Evolutionary conservation across 148 eudicot genomes (phyloP), one percentile per base, ranked within the genome.

Genomic region (Amaranthus cruentus): DNA sequence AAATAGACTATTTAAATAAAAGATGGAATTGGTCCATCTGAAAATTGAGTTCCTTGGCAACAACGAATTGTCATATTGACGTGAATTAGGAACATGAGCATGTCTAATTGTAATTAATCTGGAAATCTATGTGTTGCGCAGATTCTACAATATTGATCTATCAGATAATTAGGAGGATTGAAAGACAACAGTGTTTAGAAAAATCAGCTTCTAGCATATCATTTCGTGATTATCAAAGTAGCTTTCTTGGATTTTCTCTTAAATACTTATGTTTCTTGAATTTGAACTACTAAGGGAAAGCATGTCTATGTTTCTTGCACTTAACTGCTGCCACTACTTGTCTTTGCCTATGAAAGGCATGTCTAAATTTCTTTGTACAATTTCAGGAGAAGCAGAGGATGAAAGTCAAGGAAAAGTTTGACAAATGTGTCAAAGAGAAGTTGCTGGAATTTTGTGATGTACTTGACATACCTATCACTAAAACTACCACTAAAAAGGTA

Each of bases 381-480:
- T 78, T 82, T 76, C 88, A 96, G 99, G 99, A 96, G 75, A 95
- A 95, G 76, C 96, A 95, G 70, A 95, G 83, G 88, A 54, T 82
- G 65, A 92, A 88, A 81, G 74, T 95, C 52, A 90, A 84, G 86
- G 99, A 95, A 80, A 95, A 87, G 77, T 76, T 95, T 70, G 99
- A 92, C 87, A 92, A 92, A 83, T 83, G 74, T 67, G 86, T 83
- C 7, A 90, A 90, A 80, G 96, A 95, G 80, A 95, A 90, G 72
- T 77, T 95, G 75, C 6, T 85, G 80, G 99, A 90, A 38, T 78
- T 90, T 77, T 95, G 99, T 64, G 96, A 96, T 68, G 78, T 90
- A 71, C 89, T 96, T 76, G 97, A 92, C 84, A 78, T 96, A 73
- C 90, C 91, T 21, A 56, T 92, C 78, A 67, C 87, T 43, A 96